Conservation (phyloP, 805 yeast species). For the Candida qinlingensis region DNA sequence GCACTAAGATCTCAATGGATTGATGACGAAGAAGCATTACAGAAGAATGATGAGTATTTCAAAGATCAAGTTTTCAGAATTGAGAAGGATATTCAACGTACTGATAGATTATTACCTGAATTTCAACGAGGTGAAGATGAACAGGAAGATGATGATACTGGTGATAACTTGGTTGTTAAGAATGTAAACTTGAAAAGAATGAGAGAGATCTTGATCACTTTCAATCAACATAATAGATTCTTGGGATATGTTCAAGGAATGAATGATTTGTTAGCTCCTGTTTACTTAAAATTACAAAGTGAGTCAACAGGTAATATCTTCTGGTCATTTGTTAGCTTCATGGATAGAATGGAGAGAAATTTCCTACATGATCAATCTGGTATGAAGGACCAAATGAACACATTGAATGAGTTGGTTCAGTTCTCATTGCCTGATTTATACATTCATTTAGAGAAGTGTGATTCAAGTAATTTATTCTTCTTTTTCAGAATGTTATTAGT, state of each 20-base stretch:
- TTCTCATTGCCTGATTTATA: constrained; percentile 84
- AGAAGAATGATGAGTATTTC: constrained; percentile 57
- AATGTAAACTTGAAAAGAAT: constrained; percentile 72
- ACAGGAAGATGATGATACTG: constrained; percentile 28
- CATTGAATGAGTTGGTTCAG: constrained; percentile 80
- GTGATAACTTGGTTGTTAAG: constrained; percentile 56
- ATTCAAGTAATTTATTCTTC: constrained; percentile 85
- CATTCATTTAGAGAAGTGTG: constrained; percentile 79
- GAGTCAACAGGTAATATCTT: constrained; percentile 61
- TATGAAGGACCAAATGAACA: constrained; percentile 81
- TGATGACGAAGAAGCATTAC: constrained; percentile 45
- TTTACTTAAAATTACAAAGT: constrained; percentile 62
- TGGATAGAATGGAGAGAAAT: constrained; percentile 95
- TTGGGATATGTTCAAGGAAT: constrained; percentile 97
- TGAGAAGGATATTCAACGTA: constrained; percentile 89
- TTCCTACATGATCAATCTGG: constrained; percentile 90
- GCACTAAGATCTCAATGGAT: constrained; percentile 70
- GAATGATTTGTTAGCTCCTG: constrained; percentile 88
- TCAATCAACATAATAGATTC: constrained; percentile 75
- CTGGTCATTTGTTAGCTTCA: constrained; percentile 82
- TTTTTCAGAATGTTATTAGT: constrained; percentile 92
- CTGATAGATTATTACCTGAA: constrained; percentile 72
- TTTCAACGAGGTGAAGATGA: constrained; percentile 39
- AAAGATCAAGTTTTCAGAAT: constrained; percentile 84
- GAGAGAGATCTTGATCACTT: constrained; percentile 77